These are phyloP conservation scores for Saitozyma sp. DNA, from an alignment of 768 basidiomycete genomes.

Conservation along the genomic window DNA sequence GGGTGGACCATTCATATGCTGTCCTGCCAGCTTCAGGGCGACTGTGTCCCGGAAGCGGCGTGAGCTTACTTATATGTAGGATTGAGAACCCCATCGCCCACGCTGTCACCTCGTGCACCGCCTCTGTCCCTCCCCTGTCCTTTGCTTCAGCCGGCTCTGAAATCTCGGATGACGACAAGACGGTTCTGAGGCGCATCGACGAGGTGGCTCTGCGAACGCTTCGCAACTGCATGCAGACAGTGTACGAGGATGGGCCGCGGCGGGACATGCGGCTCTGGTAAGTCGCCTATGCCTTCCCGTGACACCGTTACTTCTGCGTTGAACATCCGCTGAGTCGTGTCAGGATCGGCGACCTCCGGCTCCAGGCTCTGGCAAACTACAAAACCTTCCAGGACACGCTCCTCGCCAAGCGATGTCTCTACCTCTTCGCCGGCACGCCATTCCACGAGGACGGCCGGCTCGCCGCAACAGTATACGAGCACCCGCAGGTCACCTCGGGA, in stretches of 20 bases:
- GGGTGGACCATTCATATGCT: background rate
- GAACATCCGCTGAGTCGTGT: background rate
- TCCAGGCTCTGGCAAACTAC: conserved; percentile 37
- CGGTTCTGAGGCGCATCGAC: conserved; percentile 23
- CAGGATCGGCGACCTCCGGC: conserved; percentile 39
- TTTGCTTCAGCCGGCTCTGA: background rate
- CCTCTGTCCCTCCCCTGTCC: conserved; percentile 9
- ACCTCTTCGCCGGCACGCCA: conserved; percentile 34
- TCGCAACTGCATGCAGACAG: conserved; percentile 37
- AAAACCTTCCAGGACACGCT: conserved; percentile 26
- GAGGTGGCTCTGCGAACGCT: conserved; percentile 27
- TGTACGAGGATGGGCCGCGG: conserved; percentile 41
- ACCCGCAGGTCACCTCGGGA: conserved; percentile 18
- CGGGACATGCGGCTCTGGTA: conserved; percentile 40
- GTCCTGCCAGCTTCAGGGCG: too few relatives aligned
- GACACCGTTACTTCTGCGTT: background rate
- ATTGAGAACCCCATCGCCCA: conserved; percentile 19
- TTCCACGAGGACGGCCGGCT: conserved; percentile 27
- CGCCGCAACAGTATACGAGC: conserved; percentile 27
- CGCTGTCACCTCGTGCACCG: conserved; percentile 23
- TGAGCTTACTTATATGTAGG: background rate
- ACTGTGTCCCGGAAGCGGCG: too few relatives aligned
- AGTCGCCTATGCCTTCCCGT: too few relatives aligned
- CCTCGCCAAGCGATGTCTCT: conserved; percentile 39
- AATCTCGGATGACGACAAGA: conserved; percentile 16